Percentiles rank a stretch among this genome's conserved stretches.
Evolutionary conservation across 2,329 filamentous ascomycete genomes (phyloP).

Genomic region (Chrysoporthe deuterocubensis): DNA sequence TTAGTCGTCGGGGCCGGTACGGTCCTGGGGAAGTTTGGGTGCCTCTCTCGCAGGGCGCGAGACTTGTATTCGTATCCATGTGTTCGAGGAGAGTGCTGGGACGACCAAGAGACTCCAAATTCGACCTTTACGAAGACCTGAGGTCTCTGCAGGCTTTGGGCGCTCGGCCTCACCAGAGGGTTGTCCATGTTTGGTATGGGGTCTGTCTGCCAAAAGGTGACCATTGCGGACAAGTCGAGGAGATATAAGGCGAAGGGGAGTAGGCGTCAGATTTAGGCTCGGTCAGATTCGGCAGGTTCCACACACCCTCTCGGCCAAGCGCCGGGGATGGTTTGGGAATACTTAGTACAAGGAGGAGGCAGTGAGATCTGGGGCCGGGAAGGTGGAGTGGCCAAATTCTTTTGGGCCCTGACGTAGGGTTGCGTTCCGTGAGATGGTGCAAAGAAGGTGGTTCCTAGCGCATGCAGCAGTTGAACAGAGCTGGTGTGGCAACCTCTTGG

Average conservation of each 20-base stretch:
- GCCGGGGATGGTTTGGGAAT: neutral
- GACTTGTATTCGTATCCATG: slow-evolving; percentile 54
- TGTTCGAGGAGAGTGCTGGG: slow-evolving; percentile 47
- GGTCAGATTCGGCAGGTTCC: slow-evolving; percentile 15
- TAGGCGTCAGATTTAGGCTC: slow-evolving; percentile 14
- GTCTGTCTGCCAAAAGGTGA: slow-evolving; percentile 34
- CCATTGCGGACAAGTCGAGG: slow-evolving; percentile 22
- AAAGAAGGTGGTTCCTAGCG: slow-evolving; percentile 7
- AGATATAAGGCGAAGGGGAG: slow-evolving; percentile 14
- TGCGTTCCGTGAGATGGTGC: slow-evolving; percentile 18
- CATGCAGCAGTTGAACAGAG: neutral
- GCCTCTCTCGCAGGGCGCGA: slow-evolving; percentile 47
- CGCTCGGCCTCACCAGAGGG: slow-evolving; percentile 35
- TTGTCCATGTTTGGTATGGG: slow-evolving; percentile 35
- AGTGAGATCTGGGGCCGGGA: slow-evolving; percentile 9
- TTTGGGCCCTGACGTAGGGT: slow-evolving; percentile 15
- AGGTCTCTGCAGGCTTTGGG: slow-evolving; percentile 39
- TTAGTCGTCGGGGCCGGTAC: slow-evolving; percentile 51
- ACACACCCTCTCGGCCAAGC: slow-evolving; percentile 20
- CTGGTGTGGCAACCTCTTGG: slow-evolving; percentile 13
- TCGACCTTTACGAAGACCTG: slow-evolving; percentile 57
- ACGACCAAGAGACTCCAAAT: slow-evolving; percentile 55
- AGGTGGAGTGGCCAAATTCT: slow-evolving; percentile 5
- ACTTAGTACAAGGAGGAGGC: neutral
- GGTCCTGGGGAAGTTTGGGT: slow-evolving; percentile 49